Percentiles rank a stretch among this genome's conserved stretches.
phyloP scores from a whole-genome alignment of 345 rosid genomes.

The Gossypium herbaceum region DNA sequence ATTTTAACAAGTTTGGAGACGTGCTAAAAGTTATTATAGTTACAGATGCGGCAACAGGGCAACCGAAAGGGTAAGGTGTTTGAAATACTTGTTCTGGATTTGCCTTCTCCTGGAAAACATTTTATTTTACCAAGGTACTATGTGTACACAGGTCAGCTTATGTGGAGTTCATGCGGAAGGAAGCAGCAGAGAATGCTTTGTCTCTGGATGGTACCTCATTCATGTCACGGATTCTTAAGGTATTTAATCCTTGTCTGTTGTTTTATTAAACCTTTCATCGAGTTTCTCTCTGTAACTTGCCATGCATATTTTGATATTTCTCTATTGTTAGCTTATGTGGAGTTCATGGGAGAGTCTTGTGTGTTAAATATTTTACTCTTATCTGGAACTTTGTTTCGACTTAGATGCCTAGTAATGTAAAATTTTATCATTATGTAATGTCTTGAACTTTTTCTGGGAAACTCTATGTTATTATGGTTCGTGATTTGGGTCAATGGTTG shows the following conservation, averaged over 20 bases:
- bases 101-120: not conserved
- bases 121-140: constrained; percentile 3
- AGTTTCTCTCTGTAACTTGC: not conserved
- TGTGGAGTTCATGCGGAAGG: constrained; percentile 80
- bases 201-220: constrained; percentile 84
- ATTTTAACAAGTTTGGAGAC: constrained; percentile 89
- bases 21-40: constrained; percentile 81
- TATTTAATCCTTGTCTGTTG: constrained; percentile 19
- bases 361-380: no score
- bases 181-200: constrained; percentile 82
- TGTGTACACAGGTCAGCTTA: constrained; percentile 70
- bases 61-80: constrained; percentile 73
- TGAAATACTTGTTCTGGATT: not conserved
- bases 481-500: not conserved
- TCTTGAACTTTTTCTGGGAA: not conserved
- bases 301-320: not conserved
- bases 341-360: no score
- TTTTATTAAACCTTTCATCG: not conserved
- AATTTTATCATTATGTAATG: no score
- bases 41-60: constrained; percentile 87
- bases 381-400: no score
- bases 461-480: not conserved
- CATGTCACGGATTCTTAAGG: constrained; percentile 95
- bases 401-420: no score
- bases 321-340: no score